phyloP scores from a whole-genome alignment of 208 protist genomes.

The Acanthamoeba healyi region DNA sequence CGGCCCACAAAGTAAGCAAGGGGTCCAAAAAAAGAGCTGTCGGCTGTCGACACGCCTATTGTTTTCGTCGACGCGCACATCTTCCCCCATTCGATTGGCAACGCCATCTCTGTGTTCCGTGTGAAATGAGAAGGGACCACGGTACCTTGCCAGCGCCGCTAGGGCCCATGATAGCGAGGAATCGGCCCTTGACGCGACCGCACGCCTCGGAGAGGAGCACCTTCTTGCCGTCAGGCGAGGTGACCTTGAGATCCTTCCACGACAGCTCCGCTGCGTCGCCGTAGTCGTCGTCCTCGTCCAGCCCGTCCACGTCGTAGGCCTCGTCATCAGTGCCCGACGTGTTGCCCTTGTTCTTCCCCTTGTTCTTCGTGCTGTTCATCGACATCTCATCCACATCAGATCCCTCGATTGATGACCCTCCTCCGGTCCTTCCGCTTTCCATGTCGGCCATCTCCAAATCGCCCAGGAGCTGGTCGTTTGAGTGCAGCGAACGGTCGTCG shows the following conservation, averaged over 20 bases:
- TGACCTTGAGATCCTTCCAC: constrained; percentile 13
- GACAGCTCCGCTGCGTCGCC: constrained; percentile 48
- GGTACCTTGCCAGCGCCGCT: constrained; percentile 74
- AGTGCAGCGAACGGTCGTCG: constrained; percentile 15
- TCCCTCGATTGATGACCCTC: not conserved
- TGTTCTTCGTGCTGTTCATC: not conserved
- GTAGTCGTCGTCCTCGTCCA: constrained; percentile 6
- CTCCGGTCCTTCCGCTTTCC: not conserved
- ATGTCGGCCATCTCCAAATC: constrained; percentile 32
- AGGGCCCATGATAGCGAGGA: constrained; percentile 67
- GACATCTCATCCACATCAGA: not conserved
- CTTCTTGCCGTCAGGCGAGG: constrained; percentile 64
- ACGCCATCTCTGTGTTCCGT: not conserved
- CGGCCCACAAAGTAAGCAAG: not conserved
- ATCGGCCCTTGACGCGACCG: constrained; percentile 66
- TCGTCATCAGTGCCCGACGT: constrained; percentile 36
- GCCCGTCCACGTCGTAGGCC: not conserved
- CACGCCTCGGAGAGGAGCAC: constrained; percentile 47
- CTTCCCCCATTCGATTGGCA: too few relatives aligned
- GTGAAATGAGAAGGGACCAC: not conserved
- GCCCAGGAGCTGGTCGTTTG: not conserved
- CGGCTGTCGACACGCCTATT: not conserved
- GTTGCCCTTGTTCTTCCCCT: not conserved
- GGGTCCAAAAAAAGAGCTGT: not conserved
- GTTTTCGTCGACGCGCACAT: too few relatives aligned